These are phyloP conservation scores for Trichosanthes truncata DNA, from an alignment of 306 rosid genomes.

Conservation along the genomic window DNA sequence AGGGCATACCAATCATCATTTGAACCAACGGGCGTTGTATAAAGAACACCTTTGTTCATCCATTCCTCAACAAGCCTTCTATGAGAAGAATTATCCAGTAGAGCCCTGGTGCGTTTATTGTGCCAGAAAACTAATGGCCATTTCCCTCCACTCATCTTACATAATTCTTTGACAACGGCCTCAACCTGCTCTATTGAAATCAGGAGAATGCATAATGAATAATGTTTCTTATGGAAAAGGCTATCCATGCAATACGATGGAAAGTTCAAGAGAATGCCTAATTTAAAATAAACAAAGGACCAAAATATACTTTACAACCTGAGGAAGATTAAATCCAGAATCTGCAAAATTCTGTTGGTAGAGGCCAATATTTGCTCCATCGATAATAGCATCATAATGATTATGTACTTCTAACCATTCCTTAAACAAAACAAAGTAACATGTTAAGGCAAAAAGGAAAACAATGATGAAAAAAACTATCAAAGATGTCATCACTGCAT, in stretches of 20 bases:
- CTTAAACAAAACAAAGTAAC: conserved; percentile 20
- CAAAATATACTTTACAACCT: conserved; percentile 42
- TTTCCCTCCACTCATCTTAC: conserved; percentile 40
- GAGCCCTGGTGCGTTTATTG: conserved; percentile 51
- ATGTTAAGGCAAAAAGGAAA: neutral
- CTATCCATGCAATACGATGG: neutral
- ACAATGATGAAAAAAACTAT: neutral
- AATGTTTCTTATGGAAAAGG: neutral
- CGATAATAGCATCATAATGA: conserved; percentile 60
- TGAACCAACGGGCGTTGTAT: conserved; percentile 78
- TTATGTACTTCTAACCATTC: conserved; percentile 58
- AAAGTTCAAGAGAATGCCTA: neutral
- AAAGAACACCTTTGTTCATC: conserved; percentile 61
- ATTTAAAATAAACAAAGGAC: neutral
- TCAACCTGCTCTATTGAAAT: conserved; percentile 55
- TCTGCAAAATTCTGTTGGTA: conserved; percentile 92
- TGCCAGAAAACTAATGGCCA: conserved; percentile 87
- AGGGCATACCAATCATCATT: conserved; percentile 83
- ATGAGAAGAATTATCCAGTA: conserved; percentile 54
- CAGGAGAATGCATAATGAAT: conserved; percentile 21
- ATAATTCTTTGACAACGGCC: conserved; percentile 65
- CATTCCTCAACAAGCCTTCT: conserved; percentile 59
- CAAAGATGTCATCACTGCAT: neutral
- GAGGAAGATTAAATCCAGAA: conserved; percentile 64
- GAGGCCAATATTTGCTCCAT: conserved; percentile 88